These are phyloP conservation scores for Mycosphaerella sp. DNA, from an alignment of 2,329 filamentous ascomycete species.

Conservation along the genomic window DNA sequence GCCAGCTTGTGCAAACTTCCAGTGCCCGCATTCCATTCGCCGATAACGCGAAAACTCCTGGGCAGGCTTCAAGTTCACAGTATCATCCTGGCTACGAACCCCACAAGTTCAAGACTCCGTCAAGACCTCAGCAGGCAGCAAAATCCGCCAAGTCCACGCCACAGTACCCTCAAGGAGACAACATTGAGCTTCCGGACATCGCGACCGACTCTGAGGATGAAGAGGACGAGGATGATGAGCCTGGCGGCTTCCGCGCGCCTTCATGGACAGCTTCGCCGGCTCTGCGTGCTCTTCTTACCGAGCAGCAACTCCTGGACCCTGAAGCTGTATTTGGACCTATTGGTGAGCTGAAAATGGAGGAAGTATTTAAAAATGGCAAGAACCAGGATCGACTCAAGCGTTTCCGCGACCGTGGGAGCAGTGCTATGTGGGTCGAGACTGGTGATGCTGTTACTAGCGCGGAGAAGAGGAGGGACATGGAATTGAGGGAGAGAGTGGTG, in stretches of 20 bases:
- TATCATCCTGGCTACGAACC: slow-evolving; percentile 10
- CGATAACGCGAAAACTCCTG: slow-evolving; percentile 53
- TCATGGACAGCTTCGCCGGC: slow-evolving; percentile 87
- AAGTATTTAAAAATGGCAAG: slow-evolving; percentile 71
- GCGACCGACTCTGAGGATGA: slow-evolving; percentile 90
- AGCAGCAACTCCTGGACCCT: slow-evolving; percentile 81
- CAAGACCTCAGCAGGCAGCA: slow-evolving; percentile 43
- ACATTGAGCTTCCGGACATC: slow-evolving; percentile 89
- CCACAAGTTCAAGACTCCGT: slow-evolving; percentile 60
- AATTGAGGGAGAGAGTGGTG: slow-evolving; percentile 70
- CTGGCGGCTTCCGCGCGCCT: slow-evolving; percentile 55
- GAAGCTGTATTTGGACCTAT: slow-evolving; percentile 84
- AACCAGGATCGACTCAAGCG: slow-evolving; percentile 79
- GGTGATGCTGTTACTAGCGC: slow-evolving; percentile 76
- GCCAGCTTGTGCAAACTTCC: slow-evolving; percentile 81
- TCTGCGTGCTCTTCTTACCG: slow-evolving; percentile 64
- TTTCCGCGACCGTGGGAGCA: slow-evolving; percentile 85
- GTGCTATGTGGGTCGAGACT: slow-evolving; percentile 80
- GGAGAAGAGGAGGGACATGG: slow-evolving; percentile 73
- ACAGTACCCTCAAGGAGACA: slow-evolving; percentile 80
- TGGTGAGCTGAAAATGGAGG: slow-evolving; percentile 84
- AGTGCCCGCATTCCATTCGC: slow-evolving; percentile 89
- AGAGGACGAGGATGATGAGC: slow-evolving; percentile 51
- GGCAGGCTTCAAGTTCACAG: slow-evolving; percentile 31
- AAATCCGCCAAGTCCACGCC: slow-evolving; percentile 70